Evolutionary conservation across 2,329 filamentous ascomycete species (phyloP).

Genomic region (Diaporthe capsici): DNA sequence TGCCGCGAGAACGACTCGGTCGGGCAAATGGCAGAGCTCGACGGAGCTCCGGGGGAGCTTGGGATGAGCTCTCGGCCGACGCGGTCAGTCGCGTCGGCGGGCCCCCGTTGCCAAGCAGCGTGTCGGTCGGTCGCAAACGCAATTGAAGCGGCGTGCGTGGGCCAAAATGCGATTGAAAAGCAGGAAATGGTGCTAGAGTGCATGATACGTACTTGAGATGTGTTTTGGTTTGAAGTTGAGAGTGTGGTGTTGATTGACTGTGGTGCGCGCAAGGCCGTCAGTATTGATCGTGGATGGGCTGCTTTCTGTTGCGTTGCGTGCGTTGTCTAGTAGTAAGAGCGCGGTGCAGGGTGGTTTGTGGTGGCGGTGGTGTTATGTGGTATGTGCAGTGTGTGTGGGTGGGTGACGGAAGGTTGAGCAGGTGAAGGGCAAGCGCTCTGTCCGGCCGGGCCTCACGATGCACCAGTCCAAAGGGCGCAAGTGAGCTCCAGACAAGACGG

Average conservation of each 20-base stretch:
- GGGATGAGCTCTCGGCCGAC: conserved; percentile 26
- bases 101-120: conserved; percentile 10
- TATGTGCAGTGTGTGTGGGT: conserved; percentile 35
- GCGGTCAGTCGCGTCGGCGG: conserved; percentile 30
- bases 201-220: conserved; percentile 54
- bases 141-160: conserved; percentile 54
- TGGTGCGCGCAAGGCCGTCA: conserved; percentile 42
- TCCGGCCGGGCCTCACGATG: conserved; percentile 30
- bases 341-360: conserved; percentile 12
- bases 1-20: neutral
- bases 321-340: conserved; percentile 14
- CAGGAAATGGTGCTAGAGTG: conserved; percentile 46
- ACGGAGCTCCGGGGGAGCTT: conserved; percentile 25
- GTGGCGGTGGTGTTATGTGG: conserved; percentile 43
- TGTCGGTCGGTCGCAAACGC: conserved; percentile 52
- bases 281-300: conserved; percentile 24
- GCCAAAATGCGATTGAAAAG: conserved; percentile 54
- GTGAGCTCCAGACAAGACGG: conserved; percentile 29
- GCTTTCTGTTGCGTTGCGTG: conserved; percentile 1
- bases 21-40: conserved; percentile 29
- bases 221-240: conserved; percentile 44
- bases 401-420: conserved; percentile 41
- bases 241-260: conserved; percentile 47
- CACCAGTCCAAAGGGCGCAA: conserved; percentile 22
- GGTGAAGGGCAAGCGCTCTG: conserved; percentile 31